Base-by-base conservation (phyloP, 2,329 filamentous ascomycete species). In the Diaporthe ampelina region DNA sequence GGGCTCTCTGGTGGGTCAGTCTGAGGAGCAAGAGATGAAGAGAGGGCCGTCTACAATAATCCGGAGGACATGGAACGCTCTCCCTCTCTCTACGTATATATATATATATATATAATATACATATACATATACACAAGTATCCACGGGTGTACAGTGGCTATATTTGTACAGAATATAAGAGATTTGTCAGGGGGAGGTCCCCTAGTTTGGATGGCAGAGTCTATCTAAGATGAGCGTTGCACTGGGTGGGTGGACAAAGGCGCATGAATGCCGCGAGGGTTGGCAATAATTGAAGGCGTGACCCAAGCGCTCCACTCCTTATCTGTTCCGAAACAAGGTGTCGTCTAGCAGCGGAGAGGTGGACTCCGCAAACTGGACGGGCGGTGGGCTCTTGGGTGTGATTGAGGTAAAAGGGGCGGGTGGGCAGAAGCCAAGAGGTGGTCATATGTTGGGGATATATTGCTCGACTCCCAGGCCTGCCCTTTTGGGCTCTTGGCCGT, bases 301-400 rank as follows among this genome's bases (percentile, higher is more conserved):
- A 43, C 11, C 10, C 59, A 35, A n/a, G 59, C 40, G 59, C 59
- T 17, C 59, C 59, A 65, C 59, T 65, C 26, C 19, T 32, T 50
- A 65, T 65, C 26, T 50, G 59, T 65, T 35, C 61, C 61, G 43
- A 50, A 65, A 50, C 43, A 50, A 48, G 3, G 50, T 37, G 21
- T 52, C 24, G 63, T 67, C 63, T n/a, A 67, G 63, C 63, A 52
- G 63, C 61, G 61, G 61, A 67, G 43, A 67, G 43, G 2, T 50
- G 61, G 43, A 50, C 61, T 50, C 61, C 61, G 61, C 61, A 50
- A 19, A 37, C 2, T 35, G 26, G 43, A 21, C 26, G 10, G 19
- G 11, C 19, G 17, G 26, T 45, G 43, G 61, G 59, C 26, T 45
- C 45, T 48, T 43, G 45, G 61, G 61, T 67, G 19, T 52, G 26